Evolutionary conservation across 768 basidiomycete genomes (phyloP).

Genomic region (Obba rivulosa): DNA sequence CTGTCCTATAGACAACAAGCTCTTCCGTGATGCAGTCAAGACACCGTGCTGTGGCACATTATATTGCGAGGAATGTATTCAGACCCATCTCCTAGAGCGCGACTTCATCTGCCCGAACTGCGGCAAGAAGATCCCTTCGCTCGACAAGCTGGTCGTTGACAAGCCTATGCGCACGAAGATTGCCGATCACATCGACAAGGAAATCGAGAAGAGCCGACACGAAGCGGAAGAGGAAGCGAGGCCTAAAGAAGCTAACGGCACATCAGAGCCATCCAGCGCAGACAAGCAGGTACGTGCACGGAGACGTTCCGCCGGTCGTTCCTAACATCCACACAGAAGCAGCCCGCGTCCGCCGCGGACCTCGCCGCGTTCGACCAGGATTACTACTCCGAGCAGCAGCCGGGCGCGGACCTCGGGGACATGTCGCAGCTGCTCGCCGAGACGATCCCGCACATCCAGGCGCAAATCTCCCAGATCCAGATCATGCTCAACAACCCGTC

Average conservation of each 20-base stretch:
- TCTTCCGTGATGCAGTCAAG: slow-evolving; percentile 91
- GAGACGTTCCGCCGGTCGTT: not conserved
- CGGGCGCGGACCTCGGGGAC: slow-evolving; percentile 52
- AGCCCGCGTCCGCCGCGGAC: not conserved
- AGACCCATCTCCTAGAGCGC: slow-evolving; percentile 88
- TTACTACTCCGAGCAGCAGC: slow-evolving; percentile 68
- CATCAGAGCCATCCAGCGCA: not conserved
- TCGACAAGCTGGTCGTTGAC: slow-evolving; percentile 83
- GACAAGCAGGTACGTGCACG: slow-evolving; percentile 9
- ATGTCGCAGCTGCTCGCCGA: slow-evolving; percentile 68
- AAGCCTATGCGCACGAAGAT: slow-evolving; percentile 75
- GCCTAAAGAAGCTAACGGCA: not conserved
- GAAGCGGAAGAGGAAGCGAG: slow-evolving; percentile 35
- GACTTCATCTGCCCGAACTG: slow-evolving; percentile 95
- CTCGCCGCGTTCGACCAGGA: slow-evolving; percentile 39
- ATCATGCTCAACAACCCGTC: slow-evolving; percentile 76
- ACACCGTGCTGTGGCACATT: slow-evolving; percentile 89
- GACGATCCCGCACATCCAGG: slow-evolving; percentile 77
- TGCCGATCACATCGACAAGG: slow-evolving; percentile 74
- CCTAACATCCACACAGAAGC: not conserved
- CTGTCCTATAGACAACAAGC: slow-evolving; percentile 89
- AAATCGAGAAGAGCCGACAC: slow-evolving; percentile 71
- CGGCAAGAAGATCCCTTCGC: slow-evolving; percentile 76
- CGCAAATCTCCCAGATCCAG: slow-evolving; percentile 76
- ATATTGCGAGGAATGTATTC: slow-evolving; percentile 98